Percentiles rank a stretch among this genome's conserved stretches.
phyloP scores from a whole-genome alignment of 768 basidiomycete genomes.

The Phanerochaete carnosa region DNA sequence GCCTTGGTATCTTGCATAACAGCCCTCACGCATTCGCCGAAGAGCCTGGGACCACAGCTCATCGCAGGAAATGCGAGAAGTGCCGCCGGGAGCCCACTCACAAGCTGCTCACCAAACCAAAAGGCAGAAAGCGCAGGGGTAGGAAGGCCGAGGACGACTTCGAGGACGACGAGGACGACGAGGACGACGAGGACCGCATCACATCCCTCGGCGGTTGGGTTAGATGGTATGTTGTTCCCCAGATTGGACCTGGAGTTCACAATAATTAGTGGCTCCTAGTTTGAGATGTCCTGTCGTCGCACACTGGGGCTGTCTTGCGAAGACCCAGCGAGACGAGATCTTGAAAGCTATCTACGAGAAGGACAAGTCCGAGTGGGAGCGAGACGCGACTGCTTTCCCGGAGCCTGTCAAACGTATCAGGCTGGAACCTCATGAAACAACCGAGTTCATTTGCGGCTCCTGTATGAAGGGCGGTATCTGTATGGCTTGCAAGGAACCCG shows the following conservation, averaged over 20 bases:
- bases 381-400: slow-evolving; percentile 12
- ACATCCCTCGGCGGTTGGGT: slow-evolving; percentile 75
- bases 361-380: slow-evolving; percentile 40
- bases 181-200: slow-evolving; percentile 53
- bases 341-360: slow-evolving; percentile 57
- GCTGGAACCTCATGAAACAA: slow-evolving; percentile 54
- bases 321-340: slow-evolving; percentile 68
- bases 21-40: slow-evolving; percentile 45
- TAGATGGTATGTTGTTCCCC: slow-evolving; percentile 54
- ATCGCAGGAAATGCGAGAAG: slow-evolving; percentile 68
- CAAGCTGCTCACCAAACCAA: slow-evolving; percentile 30
- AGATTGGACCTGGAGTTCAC: background rate
- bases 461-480: slow-evolving; percentile 79
- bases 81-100: slow-evolving; percentile 63
- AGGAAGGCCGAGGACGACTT: slow-evolving; percentile 23
- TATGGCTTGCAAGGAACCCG: slow-evolving; percentile 66
- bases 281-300: slow-evolving; percentile 73
- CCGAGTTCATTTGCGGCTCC: slow-evolving; percentile 74
- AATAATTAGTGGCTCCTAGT: slow-evolving; percentile 33
- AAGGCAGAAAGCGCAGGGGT: slow-evolving; percentile 7
- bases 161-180: slow-evolving; percentile 49
- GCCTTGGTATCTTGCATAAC: slow-evolving; percentile 5
- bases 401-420: slow-evolving; percentile 43
- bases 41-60: slow-evolving; percentile 47
- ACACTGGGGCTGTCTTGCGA: slow-evolving; percentile 75